Evolutionary conservation across 768 basidiomycete species (phyloP).

Genomic region (Cubamyces sp.): DNA sequence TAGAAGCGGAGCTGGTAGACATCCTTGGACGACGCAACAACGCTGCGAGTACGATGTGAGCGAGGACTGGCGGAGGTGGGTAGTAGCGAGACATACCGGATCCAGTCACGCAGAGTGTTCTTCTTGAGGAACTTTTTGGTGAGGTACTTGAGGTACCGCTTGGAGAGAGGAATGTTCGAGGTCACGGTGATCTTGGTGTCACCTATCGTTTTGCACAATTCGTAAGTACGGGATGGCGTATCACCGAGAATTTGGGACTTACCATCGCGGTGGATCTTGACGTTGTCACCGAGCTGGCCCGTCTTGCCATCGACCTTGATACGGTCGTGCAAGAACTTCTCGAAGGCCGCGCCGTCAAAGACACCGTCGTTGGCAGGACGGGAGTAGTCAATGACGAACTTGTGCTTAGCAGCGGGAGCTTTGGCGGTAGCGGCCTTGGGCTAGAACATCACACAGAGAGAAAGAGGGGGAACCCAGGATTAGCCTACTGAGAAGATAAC

Average conservation of each 20-base stretch:
- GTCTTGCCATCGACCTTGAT: slow-evolving; percentile 93
- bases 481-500: slow-evolving; percentile 91
- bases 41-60: slow-evolving; percentile 45
- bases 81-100: slow-evolving; percentile 57
- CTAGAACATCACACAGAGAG: slow-evolving; percentile 44
- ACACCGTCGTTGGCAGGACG: slow-evolving; percentile 71
- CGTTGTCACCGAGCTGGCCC: slow-evolving; percentile 87
- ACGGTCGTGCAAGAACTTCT: slow-evolving; percentile 92
- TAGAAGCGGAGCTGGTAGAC: slow-evolving; percentile 94
- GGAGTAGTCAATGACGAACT: slow-evolving; percentile 86
- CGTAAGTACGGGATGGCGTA: background rate
- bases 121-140: slow-evolving; percentile 99
- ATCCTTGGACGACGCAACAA: slow-evolving; percentile 93
- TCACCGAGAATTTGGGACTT: slow-evolving; percentile 24
- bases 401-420: slow-evolving; percentile 60
- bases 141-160: slow-evolving; percentile 97
- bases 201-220: slow-evolving; percentile 42
- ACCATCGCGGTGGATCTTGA: slow-evolving; percentile 91
- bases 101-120: slow-evolving; percentile 94
- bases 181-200: slow-evolving; percentile 84
- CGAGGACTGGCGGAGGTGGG: slow-evolving; percentile 8
- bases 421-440: slow-evolving; percentile 63
- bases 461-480: slow-evolving; percentile 46
- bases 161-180: slow-evolving; percentile 89
- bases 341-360: slow-evolving; percentile 67